phyloP scores from a whole-genome alignment of 2,329 filamentous ascomycete species.

The Neofusicoccum ribis region DNA sequence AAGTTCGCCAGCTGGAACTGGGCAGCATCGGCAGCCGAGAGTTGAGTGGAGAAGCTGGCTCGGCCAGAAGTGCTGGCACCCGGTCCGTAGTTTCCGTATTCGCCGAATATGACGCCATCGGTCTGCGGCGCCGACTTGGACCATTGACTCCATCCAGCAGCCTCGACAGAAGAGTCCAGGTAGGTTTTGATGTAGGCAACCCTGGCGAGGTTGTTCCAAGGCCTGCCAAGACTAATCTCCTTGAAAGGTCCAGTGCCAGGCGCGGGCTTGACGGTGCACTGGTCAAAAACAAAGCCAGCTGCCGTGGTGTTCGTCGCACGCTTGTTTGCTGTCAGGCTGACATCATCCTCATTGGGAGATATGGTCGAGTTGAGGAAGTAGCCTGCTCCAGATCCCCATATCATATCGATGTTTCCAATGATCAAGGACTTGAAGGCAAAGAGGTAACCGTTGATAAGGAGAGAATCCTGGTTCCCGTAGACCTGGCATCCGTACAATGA shows the following conservation, averaged over 20 bases:
- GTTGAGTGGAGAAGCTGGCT: slow-evolving; percentile 25
- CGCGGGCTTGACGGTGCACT: slow-evolving; percentile 46
- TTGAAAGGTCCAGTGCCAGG: slow-evolving; percentile 31
- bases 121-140: slow-evolving; percentile 37
- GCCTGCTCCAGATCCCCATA: slow-evolving; percentile 44
- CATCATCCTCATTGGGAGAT: slow-evolving; percentile 37
- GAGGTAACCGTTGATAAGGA: slow-evolving; percentile 38
- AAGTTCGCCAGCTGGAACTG: slow-evolving; percentile 45
- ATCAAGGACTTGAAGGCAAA: slow-evolving; percentile 44
- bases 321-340: slow-evolving; percentile 42
- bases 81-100: slow-evolving; percentile 58
- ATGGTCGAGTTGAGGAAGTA: slow-evolving; percentile 47
- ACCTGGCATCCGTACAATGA: slow-evolving; percentile 58
- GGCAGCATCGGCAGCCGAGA: slow-evolving; percentile 27
- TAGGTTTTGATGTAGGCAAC: slow-evolving; percentile 51
- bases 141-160: slow-evolving; percentile 53
- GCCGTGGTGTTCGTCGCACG: slow-evolving; percentile 39
- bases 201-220: slow-evolving; percentile 49
- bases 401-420: slow-evolving; percentile 47
- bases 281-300: slow-evolving; percentile 56
- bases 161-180: slow-evolving; percentile 57
- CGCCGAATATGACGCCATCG: slow-evolving; percentile 28
- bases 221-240: slow-evolving; percentile 49
- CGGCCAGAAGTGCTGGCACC: slow-evolving; percentile 50
- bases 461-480: slow-evolving; percentile 57